These are phyloP conservation scores for Pharnaceum exiguum DNA, from an alignment of 148 eudicot species.

Conservation along the genomic window DNA sequence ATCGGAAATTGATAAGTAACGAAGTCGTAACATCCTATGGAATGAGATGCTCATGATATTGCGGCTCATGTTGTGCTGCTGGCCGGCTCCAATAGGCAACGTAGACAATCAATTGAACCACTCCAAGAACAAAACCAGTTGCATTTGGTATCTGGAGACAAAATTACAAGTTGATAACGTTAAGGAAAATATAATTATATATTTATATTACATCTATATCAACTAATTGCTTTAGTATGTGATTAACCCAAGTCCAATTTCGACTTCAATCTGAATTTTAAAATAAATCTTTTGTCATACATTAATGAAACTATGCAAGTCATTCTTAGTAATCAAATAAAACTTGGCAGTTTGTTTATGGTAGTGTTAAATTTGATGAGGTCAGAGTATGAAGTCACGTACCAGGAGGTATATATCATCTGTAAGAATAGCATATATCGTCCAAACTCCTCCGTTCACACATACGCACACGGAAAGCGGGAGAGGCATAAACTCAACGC, in stretches of 20 bases:
- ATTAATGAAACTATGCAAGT: background rate
- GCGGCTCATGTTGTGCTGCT: background rate
- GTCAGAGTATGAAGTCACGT: conserved; percentile 4
- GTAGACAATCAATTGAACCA: conserved; percentile 15
- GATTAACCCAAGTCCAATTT: too few relatives aligned
- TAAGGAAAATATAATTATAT: too few relatives aligned
- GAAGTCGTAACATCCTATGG: too few relatives aligned
- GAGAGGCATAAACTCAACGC: conserved; percentile 69
- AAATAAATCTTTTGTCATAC: too few relatives aligned
- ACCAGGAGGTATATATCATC: conserved; percentile 52
- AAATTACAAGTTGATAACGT: too few relatives aligned
- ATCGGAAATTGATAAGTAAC: too few relatives aligned
- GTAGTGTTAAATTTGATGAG: background rate
- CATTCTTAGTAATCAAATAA: background rate
- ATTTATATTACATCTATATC: too few relatives aligned
- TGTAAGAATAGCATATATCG: conserved; percentile 47
- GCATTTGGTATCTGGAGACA: conserved; percentile 31
- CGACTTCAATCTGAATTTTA: too few relatives aligned
- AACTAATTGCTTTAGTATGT: too few relatives aligned
- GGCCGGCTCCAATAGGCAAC: conserved; percentile 16
- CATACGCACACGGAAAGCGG: conserved; percentile 35
- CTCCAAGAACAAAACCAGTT: conserved; percentile 21
- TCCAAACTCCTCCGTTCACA: conserved; percentile 58
- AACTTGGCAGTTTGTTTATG: too few relatives aligned
- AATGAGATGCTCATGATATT: conserved; percentile 8